Evolutionary conservation across 805 yeast genomes (phyloP), one percentile per base, ranked within the genome.

Genomic region (Candida berthetii): DNA sequence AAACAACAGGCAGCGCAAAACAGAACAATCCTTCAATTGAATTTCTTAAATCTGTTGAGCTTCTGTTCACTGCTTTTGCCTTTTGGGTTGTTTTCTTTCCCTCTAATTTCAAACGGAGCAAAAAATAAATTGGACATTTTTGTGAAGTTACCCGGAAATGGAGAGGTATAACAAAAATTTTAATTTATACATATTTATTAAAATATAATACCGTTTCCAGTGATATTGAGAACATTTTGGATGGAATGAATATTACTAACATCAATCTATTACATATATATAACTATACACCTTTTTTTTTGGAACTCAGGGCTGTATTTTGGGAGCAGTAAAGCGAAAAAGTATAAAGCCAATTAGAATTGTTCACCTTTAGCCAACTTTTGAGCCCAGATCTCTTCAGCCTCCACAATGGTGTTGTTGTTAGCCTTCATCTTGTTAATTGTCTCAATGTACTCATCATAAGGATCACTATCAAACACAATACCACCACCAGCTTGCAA

Each of bases 401-500:
- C 98, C 62, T 89, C 87, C n/a, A 81, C 82, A 58, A 93, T 82
- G 13, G 97, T 88, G 49, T 78, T 78, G 63, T 83, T 84, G 66
- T 93, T 93, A 42, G 98, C 95, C 68, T 74, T 80, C 96, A 93
- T 89, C 69, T 93, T 93, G 72, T 93, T 93, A 84, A 93, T 82
- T 2, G 98, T 93, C 69, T 93, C 99, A 37, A 89, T 69, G 62
- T 89, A 93, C 68, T 93, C 99, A 47, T 91, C 99, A 54, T 82
- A 80, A 42, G 95, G 96, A 61, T 93, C 97, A 48, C 95, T 84
- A 61, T 93, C 99, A 60, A 71, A 82, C 19, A 93, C 99, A 60
- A 93, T 93, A 45, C 99, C 99, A 42, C 99, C 99, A 49, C 99
- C 99, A 3, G 99, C 98, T 70, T 93, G 99, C 52, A 93, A 71